phyloP scores from a whole-genome alignment of 306 rosid genomes.

The cucumber (Cucumis sativus) region DNA sequence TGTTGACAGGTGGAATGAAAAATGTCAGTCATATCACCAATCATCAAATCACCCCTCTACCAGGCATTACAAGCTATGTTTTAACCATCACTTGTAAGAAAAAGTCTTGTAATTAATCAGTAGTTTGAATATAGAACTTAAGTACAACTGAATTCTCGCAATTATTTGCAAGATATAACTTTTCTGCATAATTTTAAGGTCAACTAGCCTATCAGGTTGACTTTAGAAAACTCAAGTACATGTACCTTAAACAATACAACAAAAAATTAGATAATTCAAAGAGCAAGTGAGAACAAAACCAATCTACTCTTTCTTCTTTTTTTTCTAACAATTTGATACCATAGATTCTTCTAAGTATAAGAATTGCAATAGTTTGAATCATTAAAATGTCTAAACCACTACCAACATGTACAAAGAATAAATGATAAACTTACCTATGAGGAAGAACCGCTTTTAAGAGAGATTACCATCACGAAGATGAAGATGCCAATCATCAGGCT shows the following conservation, averaged over 20 bases:
- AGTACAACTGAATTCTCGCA: neutral
- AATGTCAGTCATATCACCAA: neutral
- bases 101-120: neutral
- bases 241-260: neutral
- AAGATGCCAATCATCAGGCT: constrained; percentile 93
- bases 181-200: neutral
- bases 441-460: constrained; percentile 53
- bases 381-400: neutral
- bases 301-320: neutral
- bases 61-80: neutral
- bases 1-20: neutral
- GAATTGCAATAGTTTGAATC: neutral
- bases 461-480: constrained; percentile 81
- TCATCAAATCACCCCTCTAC: neutral
- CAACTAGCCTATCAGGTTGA: neutral
- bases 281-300: neutral
- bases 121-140: neutral
- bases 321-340: neutral
- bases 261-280: neutral
- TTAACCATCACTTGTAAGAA: neutral
- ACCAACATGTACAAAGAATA: too few species aligned
- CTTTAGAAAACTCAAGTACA: neutral
- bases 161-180: neutral
- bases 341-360: neutral
- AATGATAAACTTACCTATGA: constrained; percentile 37